Evolutionary conservation across 2,329 filamentous ascomycete genomes (phyloP).

Genomic region (Fusarium sacchari): DNA sequence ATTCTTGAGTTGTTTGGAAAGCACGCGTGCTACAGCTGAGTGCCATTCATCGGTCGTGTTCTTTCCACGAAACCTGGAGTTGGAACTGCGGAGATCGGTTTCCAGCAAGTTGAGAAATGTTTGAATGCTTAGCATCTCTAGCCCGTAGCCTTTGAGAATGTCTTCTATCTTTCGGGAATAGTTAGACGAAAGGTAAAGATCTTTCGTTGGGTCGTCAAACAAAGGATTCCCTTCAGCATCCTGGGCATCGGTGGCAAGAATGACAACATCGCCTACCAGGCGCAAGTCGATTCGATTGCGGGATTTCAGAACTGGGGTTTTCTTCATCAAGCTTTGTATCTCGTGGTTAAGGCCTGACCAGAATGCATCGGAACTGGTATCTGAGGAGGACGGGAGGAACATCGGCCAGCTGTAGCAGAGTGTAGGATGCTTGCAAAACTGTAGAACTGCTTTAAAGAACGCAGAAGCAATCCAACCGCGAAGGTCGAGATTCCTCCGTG

Average conservation of each 20-base stretch:
- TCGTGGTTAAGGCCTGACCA: background rate
- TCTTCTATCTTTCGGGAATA: background rate
- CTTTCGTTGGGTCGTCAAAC: conserved; percentile 1
- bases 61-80: rapidly evolving
- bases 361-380: background rate
- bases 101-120: background rate
- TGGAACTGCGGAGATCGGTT: background rate
- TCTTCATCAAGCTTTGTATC: background rate
- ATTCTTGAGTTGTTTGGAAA: background rate
- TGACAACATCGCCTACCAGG: background rate
- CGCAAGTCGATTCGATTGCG: background rate
- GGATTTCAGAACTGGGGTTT: background rate
- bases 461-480: background rate
- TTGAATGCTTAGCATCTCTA: rapidly evolving
- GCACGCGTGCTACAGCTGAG: background rate
- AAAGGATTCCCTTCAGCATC: conserved; percentile 7
- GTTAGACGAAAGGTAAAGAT: conserved; percentile 7
- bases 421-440: conserved; percentile 21
- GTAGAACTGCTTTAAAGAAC: background rate
- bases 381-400: conserved; percentile 8
- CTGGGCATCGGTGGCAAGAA: background rate
- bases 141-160: conserved; percentile 4
- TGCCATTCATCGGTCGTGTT: background rate
- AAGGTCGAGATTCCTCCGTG: background rate
- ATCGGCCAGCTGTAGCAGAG: conserved; percentile 25